Evolutionary conservation across 176 grass and related monocot genomes (phyloP).

Genomic region (Dactylis glomerata): DNA sequence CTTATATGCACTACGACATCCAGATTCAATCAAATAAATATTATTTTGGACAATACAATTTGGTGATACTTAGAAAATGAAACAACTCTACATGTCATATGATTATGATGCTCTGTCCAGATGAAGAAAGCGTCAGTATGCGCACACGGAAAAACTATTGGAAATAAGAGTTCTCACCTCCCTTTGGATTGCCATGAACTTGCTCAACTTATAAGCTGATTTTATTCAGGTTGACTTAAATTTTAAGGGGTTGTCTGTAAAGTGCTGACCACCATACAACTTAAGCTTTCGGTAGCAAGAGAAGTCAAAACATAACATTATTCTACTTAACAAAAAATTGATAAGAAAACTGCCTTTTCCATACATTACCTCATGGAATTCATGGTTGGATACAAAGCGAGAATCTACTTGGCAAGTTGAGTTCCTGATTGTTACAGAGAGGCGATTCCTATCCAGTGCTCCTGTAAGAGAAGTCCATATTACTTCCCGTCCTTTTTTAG

Average conservation of each 20-base stretch:
- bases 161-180: not conserved
- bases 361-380: slow-evolving; percentile 77
- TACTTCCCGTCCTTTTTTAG: not conserved
- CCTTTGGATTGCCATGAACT: not conserved
- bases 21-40: not conserved
- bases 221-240: not conserved
- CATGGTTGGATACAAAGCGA: slow-evolving; percentile 87
- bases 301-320: not conserved
- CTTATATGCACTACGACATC: not conserved
- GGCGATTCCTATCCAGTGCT: slow-evolving; percentile 51
- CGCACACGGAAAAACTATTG: not conserved
- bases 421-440: slow-evolving; percentile 76
- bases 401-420: slow-evolving; percentile 66
- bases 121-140: not conserved
- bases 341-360: not conserved
- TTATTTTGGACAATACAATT: not conserved
- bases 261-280: not conserved
- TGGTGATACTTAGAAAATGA: not conserved
- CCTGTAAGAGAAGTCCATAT: slow-evolving; percentile 55
- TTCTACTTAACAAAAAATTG: not conserved
- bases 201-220: not conserved
- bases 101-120: not conserved
- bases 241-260: not conserved
- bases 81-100: not conserved
- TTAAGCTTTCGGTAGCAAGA: not conserved